Evolutionary conservation across 2,329 filamentous ascomycete genomes (phyloP).

Genomic region (Clonostachys solani): DNA sequence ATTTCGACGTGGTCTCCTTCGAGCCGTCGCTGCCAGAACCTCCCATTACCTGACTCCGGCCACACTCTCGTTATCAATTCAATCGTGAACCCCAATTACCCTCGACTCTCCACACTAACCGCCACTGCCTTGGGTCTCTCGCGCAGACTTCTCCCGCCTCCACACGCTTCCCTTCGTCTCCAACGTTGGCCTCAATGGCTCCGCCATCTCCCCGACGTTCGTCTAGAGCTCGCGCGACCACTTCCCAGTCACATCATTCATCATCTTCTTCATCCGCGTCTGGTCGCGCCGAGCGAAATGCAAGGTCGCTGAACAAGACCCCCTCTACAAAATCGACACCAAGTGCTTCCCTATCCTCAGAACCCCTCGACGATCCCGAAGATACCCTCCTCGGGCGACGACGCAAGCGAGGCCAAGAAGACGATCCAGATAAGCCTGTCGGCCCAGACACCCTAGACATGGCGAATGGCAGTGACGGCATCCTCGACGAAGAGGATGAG

Average conservation of each 20-base stretch:
- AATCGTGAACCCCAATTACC: not conserved
- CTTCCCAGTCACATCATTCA: constrained; percentile 72
- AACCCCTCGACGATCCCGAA: constrained; percentile 61
- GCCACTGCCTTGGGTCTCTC: not conserved
- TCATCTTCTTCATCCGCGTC: constrained; percentile 79
- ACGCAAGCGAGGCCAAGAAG: constrained; percentile 69
- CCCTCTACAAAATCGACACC: constrained; percentile 74
- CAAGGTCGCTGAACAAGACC: constrained; percentile 68
- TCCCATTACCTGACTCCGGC: not conserved
- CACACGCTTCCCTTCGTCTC: constrained; percentile 11
- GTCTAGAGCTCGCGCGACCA: constrained; percentile 79
- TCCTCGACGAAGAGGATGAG: constrained; percentile 80
- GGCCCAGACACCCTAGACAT: constrained; percentile 41
- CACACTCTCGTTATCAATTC: not conserved
- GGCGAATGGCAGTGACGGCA: constrained; percentile 62
- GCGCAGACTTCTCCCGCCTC: not conserved
- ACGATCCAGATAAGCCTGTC: constrained; percentile 46
- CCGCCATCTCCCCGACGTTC: constrained; percentile 76
- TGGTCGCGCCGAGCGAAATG: constrained; percentile 69
- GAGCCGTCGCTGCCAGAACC: not conserved
- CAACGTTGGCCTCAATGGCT: constrained; percentile 45
- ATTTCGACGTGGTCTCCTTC: not conserved
- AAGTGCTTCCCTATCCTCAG: constrained; percentile 67
- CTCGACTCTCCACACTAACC: not conserved
- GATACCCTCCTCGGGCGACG: constrained; percentile 72